phyloP scores from a whole-genome alignment of 2,329 filamentous ascomycete species.

The Beauveria sp. region DNA sequence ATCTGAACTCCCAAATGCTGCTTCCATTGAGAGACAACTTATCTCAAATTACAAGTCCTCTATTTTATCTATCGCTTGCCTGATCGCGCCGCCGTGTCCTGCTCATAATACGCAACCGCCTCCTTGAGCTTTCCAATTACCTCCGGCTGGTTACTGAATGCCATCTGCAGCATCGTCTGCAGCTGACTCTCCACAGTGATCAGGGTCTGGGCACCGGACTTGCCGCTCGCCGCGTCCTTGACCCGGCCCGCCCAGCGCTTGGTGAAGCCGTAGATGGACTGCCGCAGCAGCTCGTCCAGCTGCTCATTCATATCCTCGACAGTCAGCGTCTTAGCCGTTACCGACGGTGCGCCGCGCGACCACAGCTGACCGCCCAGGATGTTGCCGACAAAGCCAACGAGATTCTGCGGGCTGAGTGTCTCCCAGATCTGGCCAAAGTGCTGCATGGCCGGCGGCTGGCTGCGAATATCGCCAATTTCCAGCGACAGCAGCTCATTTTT shows the following conservation, averaged over 20 bases:
- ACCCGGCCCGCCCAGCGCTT: slow-evolving; percentile 49
- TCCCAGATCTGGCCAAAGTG: slow-evolving; percentile 61
- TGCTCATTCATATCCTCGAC: slow-evolving; percentile 57
- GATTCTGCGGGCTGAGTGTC: slow-evolving; percentile 49
- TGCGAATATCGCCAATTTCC: slow-evolving; percentile 70
- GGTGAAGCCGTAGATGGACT: slow-evolving; percentile 57
- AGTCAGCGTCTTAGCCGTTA: slow-evolving; percentile 33
- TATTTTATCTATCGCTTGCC: slow-evolving; percentile 3
- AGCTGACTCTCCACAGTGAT: slow-evolving; percentile 49
- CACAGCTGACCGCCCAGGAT: slow-evolving; percentile 50
- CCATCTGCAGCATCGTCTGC: slow-evolving; percentile 46
- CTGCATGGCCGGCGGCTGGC: slow-evolving; percentile 42
- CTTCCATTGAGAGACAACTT: neutral
- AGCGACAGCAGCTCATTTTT: slow-evolving; percentile 96
- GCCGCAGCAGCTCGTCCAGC: slow-evolving; percentile 53
- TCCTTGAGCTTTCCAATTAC: slow-evolving; percentile 53
- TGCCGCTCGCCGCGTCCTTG: slow-evolving; percentile 40
- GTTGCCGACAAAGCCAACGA: slow-evolving; percentile 51
- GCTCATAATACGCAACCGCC: slow-evolving; percentile 49
- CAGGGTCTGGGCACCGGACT: slow-evolving; percentile 41
- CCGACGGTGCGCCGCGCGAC: slow-evolving; percentile 28
- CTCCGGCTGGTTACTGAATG: slow-evolving; percentile 53
- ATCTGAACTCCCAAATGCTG: neutral
- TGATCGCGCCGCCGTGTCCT: slow-evolving; percentile 34
- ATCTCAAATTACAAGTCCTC: neutral